Conservation (phyloP, 495 filamentous ascomycete genomes). For the Penicillium riverlandense region DNA sequence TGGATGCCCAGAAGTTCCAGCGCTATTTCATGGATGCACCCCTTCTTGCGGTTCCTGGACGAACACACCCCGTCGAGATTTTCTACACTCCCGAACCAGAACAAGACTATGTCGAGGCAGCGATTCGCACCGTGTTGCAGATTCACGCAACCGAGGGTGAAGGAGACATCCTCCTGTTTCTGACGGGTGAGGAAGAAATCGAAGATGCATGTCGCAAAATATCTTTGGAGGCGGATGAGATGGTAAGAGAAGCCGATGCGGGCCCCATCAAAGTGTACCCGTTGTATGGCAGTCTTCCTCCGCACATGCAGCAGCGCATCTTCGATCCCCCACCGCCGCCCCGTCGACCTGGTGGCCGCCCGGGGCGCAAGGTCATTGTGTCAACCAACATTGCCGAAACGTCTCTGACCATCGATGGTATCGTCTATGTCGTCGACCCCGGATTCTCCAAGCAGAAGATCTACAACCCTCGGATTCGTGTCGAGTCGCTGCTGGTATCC, state of each 20-base stretch:
- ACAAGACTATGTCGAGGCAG: constrained; percentile 92
- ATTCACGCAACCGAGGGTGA: constrained; percentile 90
- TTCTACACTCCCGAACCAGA: constrained; percentile 98
- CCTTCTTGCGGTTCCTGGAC: constrained; percentile 85
- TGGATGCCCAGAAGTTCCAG: constrained; percentile 97
- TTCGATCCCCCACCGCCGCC: constrained; percentile 83
- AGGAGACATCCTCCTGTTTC: constrained; percentile 90
- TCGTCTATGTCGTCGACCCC: constrained; percentile 97
- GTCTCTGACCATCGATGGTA: constrained; percentile 94
- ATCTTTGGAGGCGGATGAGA: constrained; percentile 79
- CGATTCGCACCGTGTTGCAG: constrained; percentile 87
- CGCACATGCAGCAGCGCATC: constrained; percentile 86
- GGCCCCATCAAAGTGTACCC: constrained; percentile 88
- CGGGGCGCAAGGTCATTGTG: constrained; percentile 92
- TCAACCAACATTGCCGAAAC: constrained; percentile 99
- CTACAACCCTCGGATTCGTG: constrained; percentile 93
- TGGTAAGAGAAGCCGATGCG: constrained; percentile 80
- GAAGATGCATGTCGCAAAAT: constrained; percentile 95
- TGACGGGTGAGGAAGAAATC: constrained; percentile 98
- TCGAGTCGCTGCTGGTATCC: constrained; percentile 92
- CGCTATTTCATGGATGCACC: constrained; percentile 95
- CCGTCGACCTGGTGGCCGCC: constrained; percentile 63
- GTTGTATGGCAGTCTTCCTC: constrained; percentile 89
- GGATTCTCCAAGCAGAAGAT: constrained; percentile 99
- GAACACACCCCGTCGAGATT: constrained; percentile 95